Evolutionary conservation across 2,329 filamentous ascomycete genomes (phyloP).

Genomic region (Pseudogymnoascus sp.): DNA sequence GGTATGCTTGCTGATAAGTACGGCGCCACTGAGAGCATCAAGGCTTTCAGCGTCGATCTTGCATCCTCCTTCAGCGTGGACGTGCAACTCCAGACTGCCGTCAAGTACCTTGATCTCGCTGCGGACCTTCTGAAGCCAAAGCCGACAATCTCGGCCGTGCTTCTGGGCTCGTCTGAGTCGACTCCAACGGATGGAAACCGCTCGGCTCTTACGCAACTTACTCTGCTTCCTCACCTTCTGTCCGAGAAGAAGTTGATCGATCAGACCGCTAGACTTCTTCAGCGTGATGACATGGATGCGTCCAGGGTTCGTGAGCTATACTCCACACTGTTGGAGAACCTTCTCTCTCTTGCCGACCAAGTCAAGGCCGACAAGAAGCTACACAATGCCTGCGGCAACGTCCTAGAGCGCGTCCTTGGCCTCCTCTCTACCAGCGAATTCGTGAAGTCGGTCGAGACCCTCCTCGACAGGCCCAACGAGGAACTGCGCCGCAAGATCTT

Average conservation of each 20-base stretch:
- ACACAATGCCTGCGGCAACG: slow-evolving; percentile 54
- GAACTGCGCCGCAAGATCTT: slow-evolving; percentile 72
- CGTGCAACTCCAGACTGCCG: slow-evolving; percentile 69
- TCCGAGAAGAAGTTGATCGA: slow-evolving; percentile 47
- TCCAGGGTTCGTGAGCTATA: slow-evolving; percentile 62
- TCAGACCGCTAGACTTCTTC: slow-evolving; percentile 48
- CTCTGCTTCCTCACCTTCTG: slow-evolving; percentile 49
- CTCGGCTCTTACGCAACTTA: slow-evolving; percentile 46
- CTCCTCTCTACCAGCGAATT: slow-evolving; percentile 82
- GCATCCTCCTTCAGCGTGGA: slow-evolving; percentile 63
- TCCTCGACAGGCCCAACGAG: slow-evolving; percentile 68
- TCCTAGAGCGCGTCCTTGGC: slow-evolving; percentile 72
- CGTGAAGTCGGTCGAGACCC: slow-evolving; percentile 73
- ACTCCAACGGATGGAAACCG: slow-evolving; percentile 37
- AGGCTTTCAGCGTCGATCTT: slow-evolving; percentile 67
- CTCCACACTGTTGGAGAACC: slow-evolving; percentile 56
- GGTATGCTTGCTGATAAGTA: slow-evolving; percentile 90
- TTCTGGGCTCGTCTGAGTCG: slow-evolving; percentile 54
- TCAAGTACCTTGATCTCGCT: slow-evolving; percentile 67
- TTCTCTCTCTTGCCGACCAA: slow-evolving; percentile 57
- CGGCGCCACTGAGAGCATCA: slow-evolving; percentile 62
- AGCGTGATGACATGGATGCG: slow-evolving; percentile 55
- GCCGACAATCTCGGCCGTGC: slow-evolving; percentile 60
- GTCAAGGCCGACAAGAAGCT: slow-evolving; percentile 48
- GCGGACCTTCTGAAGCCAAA: slow-evolving; percentile 68